A percentile compares a stretch with the other conserved stretches of the same genome.
These are phyloP conservation scores for Eudorina sp. DNA, from an alignment of 139 green algal species.

Conservation along the genomic window DNA sequence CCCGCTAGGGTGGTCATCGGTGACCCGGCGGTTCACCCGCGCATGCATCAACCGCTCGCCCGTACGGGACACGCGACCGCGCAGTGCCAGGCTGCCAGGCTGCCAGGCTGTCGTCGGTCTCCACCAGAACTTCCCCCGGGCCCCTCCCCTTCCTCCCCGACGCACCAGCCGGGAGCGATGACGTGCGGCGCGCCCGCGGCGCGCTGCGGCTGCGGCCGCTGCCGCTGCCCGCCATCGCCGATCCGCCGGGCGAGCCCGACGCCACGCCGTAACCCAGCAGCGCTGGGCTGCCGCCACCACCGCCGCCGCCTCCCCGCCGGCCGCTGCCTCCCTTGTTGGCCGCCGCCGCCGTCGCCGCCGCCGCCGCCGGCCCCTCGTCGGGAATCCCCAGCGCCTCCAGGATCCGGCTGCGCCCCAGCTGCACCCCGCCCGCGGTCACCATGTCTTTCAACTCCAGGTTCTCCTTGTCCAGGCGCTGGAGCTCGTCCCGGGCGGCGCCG, in stretches of 20 bases:
- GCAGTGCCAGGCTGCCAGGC: no score
- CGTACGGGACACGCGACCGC: no score
- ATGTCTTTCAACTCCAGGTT: slow-evolving; percentile 64
- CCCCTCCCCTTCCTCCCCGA: neutral
- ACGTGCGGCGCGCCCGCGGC: neutral
- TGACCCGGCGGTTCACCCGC: no score
- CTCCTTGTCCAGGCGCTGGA: slow-evolving; percentile 60
- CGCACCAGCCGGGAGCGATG: neutral
- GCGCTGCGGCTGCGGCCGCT: neutral
- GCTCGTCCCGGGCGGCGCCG: slow-evolving; percentile 53
- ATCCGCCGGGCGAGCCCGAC: neutral
- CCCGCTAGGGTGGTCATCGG: no score
- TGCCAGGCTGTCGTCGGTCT: no score
- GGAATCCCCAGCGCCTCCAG: slow-evolving; percentile 36
- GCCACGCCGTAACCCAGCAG: neutral
- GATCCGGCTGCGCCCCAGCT: slow-evolving; percentile 37
- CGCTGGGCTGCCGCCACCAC: neutral
- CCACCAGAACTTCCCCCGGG: no score
- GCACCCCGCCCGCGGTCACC: neutral
- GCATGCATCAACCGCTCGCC: no score
- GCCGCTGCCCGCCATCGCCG: neutral
- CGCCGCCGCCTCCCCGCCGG: neutral
- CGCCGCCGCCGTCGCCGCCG: neutral
- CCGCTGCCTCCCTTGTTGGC: neutral
- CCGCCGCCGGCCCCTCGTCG: neutral